Evolutionary conservation across 108 stramenopile species (phyloP), one percentile per base, ranked within the genome.

Genomic region (Heterococcus sp.): DNA sequence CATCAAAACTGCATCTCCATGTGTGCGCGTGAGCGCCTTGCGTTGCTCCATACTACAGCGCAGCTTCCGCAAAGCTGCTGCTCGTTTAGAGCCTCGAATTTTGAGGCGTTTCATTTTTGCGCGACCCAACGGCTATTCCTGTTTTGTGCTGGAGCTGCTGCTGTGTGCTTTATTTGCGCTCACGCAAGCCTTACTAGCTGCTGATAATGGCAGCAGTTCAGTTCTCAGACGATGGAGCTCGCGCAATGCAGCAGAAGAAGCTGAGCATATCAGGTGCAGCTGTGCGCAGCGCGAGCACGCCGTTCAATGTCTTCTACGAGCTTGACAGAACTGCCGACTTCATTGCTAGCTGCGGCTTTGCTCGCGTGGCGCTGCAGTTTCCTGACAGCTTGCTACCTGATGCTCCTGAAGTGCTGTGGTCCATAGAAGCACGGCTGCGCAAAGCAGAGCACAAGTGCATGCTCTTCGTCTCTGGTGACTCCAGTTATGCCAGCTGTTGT

Each of bases 401-500:
- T 35, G 73, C 83, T 1, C 74, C 83, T 1, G 75, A 76, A 14
- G 83, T 84, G 38, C 46, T 75, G n/a, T 75, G 75, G 75, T 40
- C 27, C 1, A 37, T 84, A 32, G 69, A 75, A 35, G 75, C 75
- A 3, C 34, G 71, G 38, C 72, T 69, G 65, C 46, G 21, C 46
- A 14, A 21, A 58, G 46, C 46, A 8, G 46, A 58, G 46, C 46
- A 14, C 14, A 58, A 58, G 34, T 38, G 93, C 30, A 81, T 94
- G 28, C 83, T 94, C n/a, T 97, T 97, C 74, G 87, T 93, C 26
- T 75, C 95, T 32, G 96, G 96, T 2, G 96, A 97, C 82, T 94
- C 96, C 1, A 93, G 94, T n/a, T 92, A 92, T 46, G 93, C 89
- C 66, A 87, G 91, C 30, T 96, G 95, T 81, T 96, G 95, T 88